These are phyloP conservation scores for Dimargaris xerosporica DNA, from an alignment of 192 early-diverging fungal genomes.

Conservation along the genomic window DNA sequence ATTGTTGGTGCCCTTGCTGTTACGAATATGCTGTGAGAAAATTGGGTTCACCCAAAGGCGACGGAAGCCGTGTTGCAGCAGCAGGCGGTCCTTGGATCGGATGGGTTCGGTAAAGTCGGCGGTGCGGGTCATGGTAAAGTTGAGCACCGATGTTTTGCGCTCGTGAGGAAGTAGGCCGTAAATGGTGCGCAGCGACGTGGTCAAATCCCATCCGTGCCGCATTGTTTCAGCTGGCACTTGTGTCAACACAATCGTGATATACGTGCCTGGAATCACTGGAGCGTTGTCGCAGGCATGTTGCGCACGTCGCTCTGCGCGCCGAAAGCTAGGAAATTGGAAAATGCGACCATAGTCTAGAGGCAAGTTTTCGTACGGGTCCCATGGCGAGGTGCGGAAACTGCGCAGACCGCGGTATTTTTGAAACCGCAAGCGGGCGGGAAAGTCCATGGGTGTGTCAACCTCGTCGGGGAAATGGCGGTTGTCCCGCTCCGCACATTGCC, in stretches of 20 bases:
- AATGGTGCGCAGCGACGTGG: conserved; percentile 32
- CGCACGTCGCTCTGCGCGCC: conserved; percentile 62
- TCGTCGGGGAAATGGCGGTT: conserved; percentile 92
- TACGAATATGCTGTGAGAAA: conserved; percentile 72
- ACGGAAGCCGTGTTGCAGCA: conserved; percentile 80
- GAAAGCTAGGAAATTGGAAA: conserved; percentile 89
- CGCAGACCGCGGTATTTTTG: conserved; percentile 89
- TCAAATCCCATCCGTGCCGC: conserved; percentile 8
- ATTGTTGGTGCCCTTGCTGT: conserved; percentile 67
- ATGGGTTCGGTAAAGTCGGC: conserved; percentile 61
- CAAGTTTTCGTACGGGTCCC: conserved; percentile 98
- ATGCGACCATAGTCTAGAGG: conserved; percentile 91
- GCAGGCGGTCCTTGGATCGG: conserved; percentile 84
- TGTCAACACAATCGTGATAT: conserved; percentile 61
- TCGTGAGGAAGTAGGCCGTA: conserved; percentile 78
- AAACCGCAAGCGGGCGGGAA: conserved; percentile 72
- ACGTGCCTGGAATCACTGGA: conserved; percentile 46
- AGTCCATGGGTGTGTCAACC: conserved; percentile 82
- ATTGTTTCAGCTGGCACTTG: conserved; percentile 28
- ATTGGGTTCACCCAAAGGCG: conserved; percentile 72
- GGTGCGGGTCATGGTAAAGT: conserved; percentile 59
- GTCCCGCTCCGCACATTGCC: conserved; percentile 33
- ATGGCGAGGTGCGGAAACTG: conserved; percentile 85
- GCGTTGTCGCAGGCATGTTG: conserved; percentile 28
- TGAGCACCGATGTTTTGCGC: conserved; percentile 82